Evolutionary conservation across 805 yeast genomes (phyloP), one percentile per base, ranked within the genome.

Genomic region (Ogataea philodendri): DNA sequence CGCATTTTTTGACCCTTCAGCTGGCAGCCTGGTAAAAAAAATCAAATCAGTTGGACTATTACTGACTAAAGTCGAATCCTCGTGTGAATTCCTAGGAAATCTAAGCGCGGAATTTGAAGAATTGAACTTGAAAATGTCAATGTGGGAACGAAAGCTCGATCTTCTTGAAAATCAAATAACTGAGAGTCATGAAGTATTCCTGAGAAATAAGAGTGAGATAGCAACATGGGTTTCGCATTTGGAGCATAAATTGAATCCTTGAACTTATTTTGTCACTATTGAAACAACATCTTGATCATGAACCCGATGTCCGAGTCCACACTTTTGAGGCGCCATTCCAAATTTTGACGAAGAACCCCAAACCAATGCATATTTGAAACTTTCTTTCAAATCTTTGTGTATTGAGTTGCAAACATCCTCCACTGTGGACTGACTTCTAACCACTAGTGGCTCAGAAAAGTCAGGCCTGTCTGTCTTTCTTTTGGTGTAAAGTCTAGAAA

Each of bases 221-320:
- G 32, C 33, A 14, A 27, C 26, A 3, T 36, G 46, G 49, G 35
- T 48, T 10, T 20, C 22, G 9, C 17, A 28, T 6, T 30, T 51
- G 5, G 44, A 41, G 10, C 7, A 22, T 3, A 47, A 40, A 20
- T 14, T 41, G 16, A 10, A 18, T 15, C 26, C 17, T 15, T 15
- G 13, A 26, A 9, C 22, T 21, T 17, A 27, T 46, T 69, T 90
- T 14, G 96, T 78, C 32, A 90, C 87, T 39, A 90, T 77, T 32
- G 93, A 81, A 15, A 93, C 90, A 11, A 90, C 98, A 57, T 90
- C 98, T 56, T 89, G 97, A 57, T 90, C 97, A 49, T 84, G 78
- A 9, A 93, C 81, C 22, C 67, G 66, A 58, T 90, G 98, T 44
- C 57, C 74, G 39, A 90, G 67, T 0, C 98, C 97, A 69, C 97